Evolutionary conservation across 2,329 filamentous ascomycete species (phyloP).

Genomic region (Pseudogymnoascus sp.): DNA sequence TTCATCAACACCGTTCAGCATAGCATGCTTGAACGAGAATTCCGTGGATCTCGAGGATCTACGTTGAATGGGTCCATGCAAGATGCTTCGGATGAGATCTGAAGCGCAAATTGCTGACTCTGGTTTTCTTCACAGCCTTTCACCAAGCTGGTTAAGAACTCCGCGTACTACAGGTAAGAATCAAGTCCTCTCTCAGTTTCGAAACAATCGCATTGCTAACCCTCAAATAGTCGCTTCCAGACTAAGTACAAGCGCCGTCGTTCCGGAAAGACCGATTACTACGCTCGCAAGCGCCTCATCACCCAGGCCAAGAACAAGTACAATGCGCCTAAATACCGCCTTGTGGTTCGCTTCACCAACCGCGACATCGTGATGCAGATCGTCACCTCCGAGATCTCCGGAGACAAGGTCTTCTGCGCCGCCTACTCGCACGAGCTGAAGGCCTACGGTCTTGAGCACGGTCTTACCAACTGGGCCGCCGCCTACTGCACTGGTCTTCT

Average conservation of each 20-base stretch:
- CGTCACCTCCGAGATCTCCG: conserved; percentile 88
- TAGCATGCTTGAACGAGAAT: conserved; percentile 16
- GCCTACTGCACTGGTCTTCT: conserved; percentile 96
- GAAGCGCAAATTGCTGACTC: conserved; percentile 99
- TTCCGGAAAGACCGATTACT: conserved; percentile 99
- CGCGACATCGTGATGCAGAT: conserved; percentile 99
- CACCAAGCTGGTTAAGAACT: conserved; percentile 96
- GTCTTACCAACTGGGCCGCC: conserved; percentile 99
- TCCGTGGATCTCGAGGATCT: conserved; percentile 22
- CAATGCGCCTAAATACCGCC: conserved; percentile 99
- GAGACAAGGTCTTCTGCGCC: conserved; percentile 91
- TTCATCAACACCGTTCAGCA: conserved; percentile 34
- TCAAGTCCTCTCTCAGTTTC: conserved; percentile 22
- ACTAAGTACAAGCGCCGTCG: conserved; percentile 99
- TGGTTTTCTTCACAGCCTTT: conserved; percentile 64
- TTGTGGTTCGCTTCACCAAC: conserved; percentile 99
- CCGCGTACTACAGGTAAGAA: conserved; percentile 94
- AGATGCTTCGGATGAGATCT: conserved; percentile 95
- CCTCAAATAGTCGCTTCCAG: conserved; percentile 78
- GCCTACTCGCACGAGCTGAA: conserved; percentile 97
- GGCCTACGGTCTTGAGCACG: conserved; percentile 95
- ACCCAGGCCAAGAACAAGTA: conserved; percentile 99
- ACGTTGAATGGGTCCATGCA: conserved; percentile 69
- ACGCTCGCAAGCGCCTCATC: conserved; percentile 98
- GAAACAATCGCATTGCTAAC: conserved; percentile 22